Percentiles rank a stretch among this genome's conserved stretches.
phyloP scores from a whole-genome alignment of 1,284 basidiomycete species.

The Albatrellus sp. region DNA sequence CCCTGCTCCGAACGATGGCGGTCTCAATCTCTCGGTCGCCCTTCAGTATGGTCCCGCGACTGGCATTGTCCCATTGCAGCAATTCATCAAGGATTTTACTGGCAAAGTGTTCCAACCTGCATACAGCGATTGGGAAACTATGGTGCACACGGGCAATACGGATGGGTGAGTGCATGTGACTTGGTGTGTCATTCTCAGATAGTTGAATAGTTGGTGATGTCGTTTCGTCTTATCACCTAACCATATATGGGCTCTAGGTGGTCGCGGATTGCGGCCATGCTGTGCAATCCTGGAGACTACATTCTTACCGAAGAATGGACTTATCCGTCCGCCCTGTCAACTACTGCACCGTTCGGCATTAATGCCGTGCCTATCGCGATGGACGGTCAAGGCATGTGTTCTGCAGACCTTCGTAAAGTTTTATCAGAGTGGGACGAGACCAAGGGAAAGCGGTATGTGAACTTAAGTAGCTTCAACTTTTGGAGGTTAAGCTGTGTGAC shows the following conservation, averaged over 20 bases:
- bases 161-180: constrained; percentile 36
- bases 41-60: constrained; percentile 66
- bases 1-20: constrained; percentile 28
- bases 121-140: constrained; percentile 51
- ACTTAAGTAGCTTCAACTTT: constrained; percentile 2
- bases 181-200: background rate
- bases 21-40: constrained; percentile 48
- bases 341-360: constrained; percentile 34
- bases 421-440: constrained; percentile 60
- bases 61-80: constrained; percentile 39
- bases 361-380: constrained; percentile 49
- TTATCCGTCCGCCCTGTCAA: constrained; percentile 43
- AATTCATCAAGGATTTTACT: constrained; percentile 48
- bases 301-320: constrained; percentile 65
- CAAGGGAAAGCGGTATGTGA: constrained; percentile 29
- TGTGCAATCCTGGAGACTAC: constrained; percentile 66
- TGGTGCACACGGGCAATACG: constrained; percentile 66
- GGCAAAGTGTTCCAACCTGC: constrained; percentile 54
- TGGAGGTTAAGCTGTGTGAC: constrained; percentile 3
- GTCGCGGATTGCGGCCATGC: constrained; percentile 36
- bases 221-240: no score
- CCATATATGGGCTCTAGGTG: constrained; percentile 21
- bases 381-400: constrained; percentile 63
- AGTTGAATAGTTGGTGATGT: background rate
- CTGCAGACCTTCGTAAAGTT: constrained; percentile 45